Evolutionary conservation across 139 green algal genomes (phyloP).

Genomic region (Auxenochlorella pyrenoidosa): DNA sequence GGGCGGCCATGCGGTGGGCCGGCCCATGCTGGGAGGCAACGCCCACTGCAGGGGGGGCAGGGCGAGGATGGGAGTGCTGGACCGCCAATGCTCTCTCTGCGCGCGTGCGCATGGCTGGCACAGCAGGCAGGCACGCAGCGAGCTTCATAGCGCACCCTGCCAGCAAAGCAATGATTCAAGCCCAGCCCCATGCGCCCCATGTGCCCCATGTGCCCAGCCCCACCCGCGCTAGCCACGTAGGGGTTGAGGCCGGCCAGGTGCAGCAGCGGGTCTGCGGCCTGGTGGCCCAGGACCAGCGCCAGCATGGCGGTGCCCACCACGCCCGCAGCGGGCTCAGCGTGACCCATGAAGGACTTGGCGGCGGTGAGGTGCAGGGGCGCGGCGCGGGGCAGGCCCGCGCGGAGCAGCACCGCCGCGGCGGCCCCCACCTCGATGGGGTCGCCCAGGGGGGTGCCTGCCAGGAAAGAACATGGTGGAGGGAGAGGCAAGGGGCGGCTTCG

Average conservation of each 20-base stretch:
- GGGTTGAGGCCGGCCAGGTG: conserved; percentile 56
- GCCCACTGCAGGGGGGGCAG: conserved; percentile 39
- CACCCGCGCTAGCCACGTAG: conserved; percentile 52
- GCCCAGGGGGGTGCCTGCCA: conserved; percentile 61
- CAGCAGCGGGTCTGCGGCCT: conserved; percentile 58
- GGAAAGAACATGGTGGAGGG: too few species aligned
- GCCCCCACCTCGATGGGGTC: conserved; percentile 93
- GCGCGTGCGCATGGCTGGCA: too few species aligned
- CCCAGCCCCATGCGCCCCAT: too few species aligned
- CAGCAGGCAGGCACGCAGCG: neutral
- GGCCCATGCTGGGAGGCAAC: conserved; percentile 6
- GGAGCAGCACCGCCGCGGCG: conserved; percentile 41
- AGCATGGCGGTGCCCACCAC: conserved; percentile 69
- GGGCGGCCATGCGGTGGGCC: conserved; percentile 34
- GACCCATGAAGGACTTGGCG: conserved; percentile 84
- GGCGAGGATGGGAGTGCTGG: neutral
- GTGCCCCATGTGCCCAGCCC: too few species aligned
- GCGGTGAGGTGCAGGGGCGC: conserved; percentile 67
- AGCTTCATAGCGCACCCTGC: neutral
- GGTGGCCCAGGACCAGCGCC: conserved; percentile 47
- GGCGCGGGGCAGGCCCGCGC: conserved; percentile 2
- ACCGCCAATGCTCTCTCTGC: too few species aligned
- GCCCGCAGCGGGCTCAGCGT: conserved; percentile 89
- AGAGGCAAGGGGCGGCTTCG: neutral
- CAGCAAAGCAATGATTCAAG: neutral